Percentiles rank a stretch among this genome's conserved stretches.
Evolutionary conservation across 2,329 filamentous ascomycete genomes (phyloP).

Genomic region (Zasmidium cellare): DNA sequence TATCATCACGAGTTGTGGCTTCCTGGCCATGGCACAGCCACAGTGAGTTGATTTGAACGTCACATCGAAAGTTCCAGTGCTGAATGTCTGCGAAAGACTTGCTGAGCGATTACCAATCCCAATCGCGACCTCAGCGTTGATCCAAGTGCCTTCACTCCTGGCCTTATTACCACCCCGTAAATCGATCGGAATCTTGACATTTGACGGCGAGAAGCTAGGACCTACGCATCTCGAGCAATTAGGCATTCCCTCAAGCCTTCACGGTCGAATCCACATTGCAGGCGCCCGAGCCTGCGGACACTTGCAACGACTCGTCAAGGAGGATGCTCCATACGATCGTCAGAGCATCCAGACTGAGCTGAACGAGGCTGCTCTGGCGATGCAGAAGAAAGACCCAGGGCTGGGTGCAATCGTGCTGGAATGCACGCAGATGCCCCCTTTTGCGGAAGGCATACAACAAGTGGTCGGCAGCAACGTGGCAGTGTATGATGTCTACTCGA

Average conservation of each 20-base stretch:
- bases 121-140: slow-evolving; percentile 38
- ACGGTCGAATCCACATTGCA: slow-evolving; percentile 9
- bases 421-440: slow-evolving; percentile 42
- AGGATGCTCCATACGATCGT: slow-evolving; percentile 3
- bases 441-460: slow-evolving; percentile 34
- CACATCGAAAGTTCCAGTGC: neutral
- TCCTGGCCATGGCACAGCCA: slow-evolving; percentile 40
- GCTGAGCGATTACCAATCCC: slow-evolving; percentile 36
- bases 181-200: slow-evolving; percentile 28
- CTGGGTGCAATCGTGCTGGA: slow-evolving; percentile 35
- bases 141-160: slow-evolving; percentile 37
- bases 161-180: slow-evolving; percentile 27
- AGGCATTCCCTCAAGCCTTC: neutral
- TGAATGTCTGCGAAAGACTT: neutral
- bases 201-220: slow-evolving; percentile 21
- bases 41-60: slow-evolving; percentile 21
- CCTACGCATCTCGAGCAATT: slow-evolving; percentile 7
- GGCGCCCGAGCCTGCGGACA: slow-evolving; percentile 8
- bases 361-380: neutral
- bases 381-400: slow-evolving; percentile 9
- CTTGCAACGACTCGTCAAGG: slow-evolving; percentile 7
- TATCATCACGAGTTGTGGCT: slow-evolving; percentile 44
- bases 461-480: slow-evolving; percentile 23
- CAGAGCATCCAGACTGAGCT: slow-evolving; percentile 4
- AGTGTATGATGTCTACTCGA: slow-evolving; percentile 37